Conservation (phyloP, 768 basidiomycete genomes). For the Galerina sulciceps region DNA sequence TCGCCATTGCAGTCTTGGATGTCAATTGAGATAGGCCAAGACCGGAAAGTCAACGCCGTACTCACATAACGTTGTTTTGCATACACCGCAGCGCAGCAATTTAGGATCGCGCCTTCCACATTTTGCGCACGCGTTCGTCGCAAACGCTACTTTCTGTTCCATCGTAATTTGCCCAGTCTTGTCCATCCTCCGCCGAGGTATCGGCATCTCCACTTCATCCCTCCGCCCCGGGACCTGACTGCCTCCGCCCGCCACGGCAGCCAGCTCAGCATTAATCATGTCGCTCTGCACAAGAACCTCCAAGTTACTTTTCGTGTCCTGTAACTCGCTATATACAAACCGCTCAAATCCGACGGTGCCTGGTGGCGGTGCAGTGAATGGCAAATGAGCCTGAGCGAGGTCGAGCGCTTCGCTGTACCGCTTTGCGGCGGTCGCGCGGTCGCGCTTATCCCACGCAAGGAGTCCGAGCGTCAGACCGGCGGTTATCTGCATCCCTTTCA, state of each 20-base stretch:
- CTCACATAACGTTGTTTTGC: neutral
- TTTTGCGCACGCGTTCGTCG: neutral
- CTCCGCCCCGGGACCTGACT: neutral
- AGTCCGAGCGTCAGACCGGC: neutral
- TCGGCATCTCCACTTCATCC: neutral
- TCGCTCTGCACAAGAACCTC: neutral
- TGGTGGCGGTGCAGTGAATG: neutral
- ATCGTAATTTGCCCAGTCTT: neutral
- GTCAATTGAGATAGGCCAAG: neutral
- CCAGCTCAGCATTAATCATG: neutral
- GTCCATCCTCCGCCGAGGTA: neutral
- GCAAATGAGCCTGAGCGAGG: neutral
- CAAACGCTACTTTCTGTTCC: neutral
- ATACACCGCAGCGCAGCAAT: neutral
- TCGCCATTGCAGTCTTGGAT: neutral
- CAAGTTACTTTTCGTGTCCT: neutral
- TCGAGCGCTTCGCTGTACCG: neutral
- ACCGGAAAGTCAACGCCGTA: neutral
- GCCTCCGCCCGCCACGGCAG: too few species aligned
- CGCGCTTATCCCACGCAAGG: neutral
- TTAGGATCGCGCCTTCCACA: neutral
- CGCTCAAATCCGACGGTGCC: neutral
- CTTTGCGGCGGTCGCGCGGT: neutral
- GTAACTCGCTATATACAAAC: neutral
- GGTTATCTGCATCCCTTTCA: neutral